A percentile compares a stretch with the other conserved stretches of the same genome.
These are phyloP conservation scores for Annona squamosa DNA, from an alignment of 164 flowering plant genomes.

Conservation along the genomic window DNA sequence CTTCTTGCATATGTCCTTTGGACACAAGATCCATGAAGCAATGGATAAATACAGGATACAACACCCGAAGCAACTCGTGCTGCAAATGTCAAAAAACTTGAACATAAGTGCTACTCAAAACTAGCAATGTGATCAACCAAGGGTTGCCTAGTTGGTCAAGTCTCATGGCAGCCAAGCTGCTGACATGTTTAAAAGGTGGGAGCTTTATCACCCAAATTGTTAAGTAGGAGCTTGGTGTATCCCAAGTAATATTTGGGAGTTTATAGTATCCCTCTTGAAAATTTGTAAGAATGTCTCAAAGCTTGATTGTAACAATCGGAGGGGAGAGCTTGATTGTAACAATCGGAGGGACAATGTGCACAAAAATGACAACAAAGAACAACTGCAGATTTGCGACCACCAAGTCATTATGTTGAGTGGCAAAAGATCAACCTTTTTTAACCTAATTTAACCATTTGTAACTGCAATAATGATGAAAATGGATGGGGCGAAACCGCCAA, in stretches of 20 bases:
- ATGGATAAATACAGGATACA: constrained; percentile 93
- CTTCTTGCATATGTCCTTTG: constrained; percentile 81
- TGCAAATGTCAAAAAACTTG: constrained; percentile 28
- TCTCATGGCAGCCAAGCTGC: too few relatives aligned
- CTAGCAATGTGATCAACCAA: not conserved
- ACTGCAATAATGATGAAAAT: not conserved
- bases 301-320: too few relatives aligned
- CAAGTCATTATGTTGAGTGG: too few relatives aligned
- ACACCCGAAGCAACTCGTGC: constrained; percentile 94
- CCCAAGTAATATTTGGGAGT: too few relatives aligned
- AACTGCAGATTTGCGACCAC: not conserved
- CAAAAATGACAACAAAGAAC: not conserved
- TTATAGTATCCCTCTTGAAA: too few relatives aligned
- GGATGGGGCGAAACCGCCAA: not conserved
- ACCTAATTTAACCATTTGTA: not conserved
- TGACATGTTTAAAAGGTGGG: too few relatives aligned
- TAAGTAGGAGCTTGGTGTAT: too few relatives aligned
- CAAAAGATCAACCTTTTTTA: not conserved
- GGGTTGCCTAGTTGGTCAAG: too few relatives aligned
- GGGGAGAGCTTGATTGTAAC: too few relatives aligned
- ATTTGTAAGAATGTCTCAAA: too few relatives aligned
- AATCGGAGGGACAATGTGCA: not conserved
- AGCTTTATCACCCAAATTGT: too few relatives aligned
- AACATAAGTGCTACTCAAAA: not conserved
- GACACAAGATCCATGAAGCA: constrained; percentile 96